Conservation (phyloP, 1,284 basidiomycete species). For the Athelia sp. region DNA sequence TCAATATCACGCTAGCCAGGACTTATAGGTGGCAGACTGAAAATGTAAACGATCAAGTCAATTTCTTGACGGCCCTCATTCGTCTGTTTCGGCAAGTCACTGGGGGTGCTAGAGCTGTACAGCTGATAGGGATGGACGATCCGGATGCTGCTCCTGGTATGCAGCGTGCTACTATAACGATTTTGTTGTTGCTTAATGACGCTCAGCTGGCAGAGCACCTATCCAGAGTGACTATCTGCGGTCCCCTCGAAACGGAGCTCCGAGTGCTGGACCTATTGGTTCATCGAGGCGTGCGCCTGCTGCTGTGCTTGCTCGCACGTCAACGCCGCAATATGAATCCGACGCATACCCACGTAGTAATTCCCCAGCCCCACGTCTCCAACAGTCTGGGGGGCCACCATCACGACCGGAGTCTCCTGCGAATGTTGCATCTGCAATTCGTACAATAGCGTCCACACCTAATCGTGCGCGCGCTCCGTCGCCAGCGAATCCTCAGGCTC, state of each 20-base stretch:
- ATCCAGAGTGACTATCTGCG: constrained; percentile 17
- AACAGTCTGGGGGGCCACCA: constrained; percentile 16
- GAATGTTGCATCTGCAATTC: constrained; percentile 17
- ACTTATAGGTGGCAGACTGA: constrained; percentile 89
- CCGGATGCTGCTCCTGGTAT: constrained; percentile 33
- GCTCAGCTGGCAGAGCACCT: constrained; percentile 22
- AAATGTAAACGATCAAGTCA: constrained; percentile 60
- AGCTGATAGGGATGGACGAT: constrained; percentile 51
- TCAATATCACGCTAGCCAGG: constrained; percentile 80
- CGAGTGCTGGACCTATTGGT: constrained; percentile 18
- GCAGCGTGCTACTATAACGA: constrained; percentile 7
- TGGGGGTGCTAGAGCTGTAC: constrained; percentile 40
- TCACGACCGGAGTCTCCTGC: constrained; percentile 34
- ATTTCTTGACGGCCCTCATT: constrained; percentile 67
- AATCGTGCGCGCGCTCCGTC: constrained; percentile 21
- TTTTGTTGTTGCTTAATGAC: constrained; percentile 8
- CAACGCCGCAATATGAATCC: constrained; percentile 8
- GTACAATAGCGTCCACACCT: constrained; percentile 14
- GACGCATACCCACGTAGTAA: constrained; percentile 10
- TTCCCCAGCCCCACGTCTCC: constrained; percentile 13
- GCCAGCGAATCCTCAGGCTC: constrained; percentile 14
- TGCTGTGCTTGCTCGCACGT: constrained; percentile 3
- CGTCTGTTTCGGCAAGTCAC: constrained; percentile 66
- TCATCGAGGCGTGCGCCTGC: constrained; percentile 13
- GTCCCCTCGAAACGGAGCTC: constrained; percentile 6